Evolutionary conservation across 345 rosid species (phyloP), one percentile per base, ranked within the genome.

Genomic region (Arabis alpina): DNA sequence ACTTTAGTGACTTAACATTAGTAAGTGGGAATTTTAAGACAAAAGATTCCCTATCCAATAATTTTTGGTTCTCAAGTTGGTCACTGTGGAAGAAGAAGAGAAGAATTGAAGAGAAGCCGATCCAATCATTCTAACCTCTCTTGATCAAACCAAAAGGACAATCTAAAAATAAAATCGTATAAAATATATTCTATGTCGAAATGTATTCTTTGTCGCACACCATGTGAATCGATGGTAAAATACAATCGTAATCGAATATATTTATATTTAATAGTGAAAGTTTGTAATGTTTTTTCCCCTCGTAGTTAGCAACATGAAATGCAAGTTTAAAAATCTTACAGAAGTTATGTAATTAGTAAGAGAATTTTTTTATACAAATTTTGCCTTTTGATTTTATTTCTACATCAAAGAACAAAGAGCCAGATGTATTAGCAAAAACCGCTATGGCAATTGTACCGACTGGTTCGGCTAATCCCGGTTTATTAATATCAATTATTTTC

Each of bases 91-190:
- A 63, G 76, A 72, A 32, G 44, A 40, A 1, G 34, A 37, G 28
- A 28, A 13, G 64, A 48, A 48, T 63, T 36, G 78, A 44, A 13
- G 51, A 67, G 73, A 74, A 74, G 63, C 68, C 73, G 78, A 60
- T 60, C 39, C 61, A 53, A 74, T 61, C 63, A 66, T 61, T 67
- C 51, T 37, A 44, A 73, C 49, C 61, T 66, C 67, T 73, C 60
- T 73, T 19, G 23, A 19, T 66, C 57, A 15, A 67, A 39, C 56
- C 50, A 44, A 53, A 67, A 15, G 61, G 77, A 34, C 77, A 73
- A 8, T 41, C 40, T 14, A 43, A 44, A 60, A 44, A 61, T 54
- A 68, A 74, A 50, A 61, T 68, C 69, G 61, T 50, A 58, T 73
- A 57, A 40, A 57, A 56, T 66, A 58, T 74, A 66, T 66, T 51